A percentile compares a stretch with the other conserved stretches of the same genome.
Conservation (phyloP, 2,329 filamentous ascomycete genomes). For the Alternaria sp. region DNA sequence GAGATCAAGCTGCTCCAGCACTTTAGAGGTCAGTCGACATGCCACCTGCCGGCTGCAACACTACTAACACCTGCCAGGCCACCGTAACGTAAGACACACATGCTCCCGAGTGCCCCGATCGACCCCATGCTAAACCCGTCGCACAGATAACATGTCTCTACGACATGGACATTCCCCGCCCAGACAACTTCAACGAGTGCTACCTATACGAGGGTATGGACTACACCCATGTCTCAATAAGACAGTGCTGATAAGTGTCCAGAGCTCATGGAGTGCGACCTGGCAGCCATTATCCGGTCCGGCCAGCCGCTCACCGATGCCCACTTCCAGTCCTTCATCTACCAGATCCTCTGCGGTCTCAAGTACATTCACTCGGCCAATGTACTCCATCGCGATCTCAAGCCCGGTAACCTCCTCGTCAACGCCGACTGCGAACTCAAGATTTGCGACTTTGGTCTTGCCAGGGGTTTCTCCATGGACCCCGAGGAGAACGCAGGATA, state of each 20-base stretch:
- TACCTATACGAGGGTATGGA: conserved; percentile 91
- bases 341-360: conserved; percentile 97
- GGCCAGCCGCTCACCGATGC: conserved; percentile 97
- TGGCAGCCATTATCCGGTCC: conserved; percentile 96
- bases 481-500: conserved; percentile 98
- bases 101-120: conserved; percentile 57
- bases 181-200: conserved; percentile 98
- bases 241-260: conserved; percentile 30
- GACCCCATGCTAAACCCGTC: conserved; percentile 46
- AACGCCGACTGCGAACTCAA: conserved; percentile 99
- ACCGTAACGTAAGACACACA: conserved; percentile 53
- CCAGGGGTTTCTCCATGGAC: conserved; percentile 94
- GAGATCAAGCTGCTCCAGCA: conserved; percentile 99
- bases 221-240: neutral
- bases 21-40: conserved; percentile 66
- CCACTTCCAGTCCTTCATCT: conserved; percentile 99
- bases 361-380: conserved; percentile 99
- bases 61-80: conserved; percentile 45
- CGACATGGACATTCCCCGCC: conserved; percentile 98
- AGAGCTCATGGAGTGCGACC: conserved; percentile 99
- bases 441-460: conserved; percentile 97
- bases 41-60: conserved; percentile 1
- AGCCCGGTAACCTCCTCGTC: conserved; percentile 95
- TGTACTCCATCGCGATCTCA: conserved; percentile 94
- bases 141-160: conserved; percentile 94